Evolutionary conservation across 2,329 filamentous ascomycete species (phyloP), one percentile per base, ranked within the genome.

Genomic region (Triangularia verruculosa): DNA sequence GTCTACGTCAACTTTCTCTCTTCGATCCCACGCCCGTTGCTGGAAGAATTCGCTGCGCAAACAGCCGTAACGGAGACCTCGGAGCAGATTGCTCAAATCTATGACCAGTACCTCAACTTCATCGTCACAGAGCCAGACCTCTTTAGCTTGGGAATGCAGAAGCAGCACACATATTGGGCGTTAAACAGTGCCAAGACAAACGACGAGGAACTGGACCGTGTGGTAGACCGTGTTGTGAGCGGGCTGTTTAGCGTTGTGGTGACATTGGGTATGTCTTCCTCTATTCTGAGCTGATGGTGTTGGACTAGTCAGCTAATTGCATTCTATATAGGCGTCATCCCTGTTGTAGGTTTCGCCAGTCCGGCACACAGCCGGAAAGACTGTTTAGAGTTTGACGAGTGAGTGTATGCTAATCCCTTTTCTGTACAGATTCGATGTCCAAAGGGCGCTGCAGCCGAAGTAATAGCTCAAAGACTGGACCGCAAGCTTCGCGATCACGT

Each of bases 1-100:
- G 94, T 94, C 66, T 96, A 98, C 74, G 87, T 99, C 78, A 99
- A 99, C 80, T 97, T 99, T 77, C 86, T 98, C 61, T 96, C 92
- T 52, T 97, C 94, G 17, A 89, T 99, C 75, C 91, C 94, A 4
- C 86, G 95, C 67, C 89, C 93, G 7, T 82, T 98, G 15, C 86
- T 99, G 58, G 95, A 99, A 80, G 94, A 98, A 66, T 98, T 99
- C 74, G 95, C 93, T 4, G 84, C 91, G 15, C 89, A 97, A 74
- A 96, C 94, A 11, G 93, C 92, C 5, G 80, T 90, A 28, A 88
- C 92, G 12, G 91, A 89, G 25, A 97, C 93, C 0, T 88, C 94
- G 4, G 94, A 98, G 70, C 88, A 91, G 71, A 93, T 99, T 67
- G 89, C 93, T 1, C 93, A 97, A 72, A 86, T 99, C 6, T 99